phyloP scores from a whole-genome alignment of 148 eudicot species.

The Spergularia marina region DNA sequence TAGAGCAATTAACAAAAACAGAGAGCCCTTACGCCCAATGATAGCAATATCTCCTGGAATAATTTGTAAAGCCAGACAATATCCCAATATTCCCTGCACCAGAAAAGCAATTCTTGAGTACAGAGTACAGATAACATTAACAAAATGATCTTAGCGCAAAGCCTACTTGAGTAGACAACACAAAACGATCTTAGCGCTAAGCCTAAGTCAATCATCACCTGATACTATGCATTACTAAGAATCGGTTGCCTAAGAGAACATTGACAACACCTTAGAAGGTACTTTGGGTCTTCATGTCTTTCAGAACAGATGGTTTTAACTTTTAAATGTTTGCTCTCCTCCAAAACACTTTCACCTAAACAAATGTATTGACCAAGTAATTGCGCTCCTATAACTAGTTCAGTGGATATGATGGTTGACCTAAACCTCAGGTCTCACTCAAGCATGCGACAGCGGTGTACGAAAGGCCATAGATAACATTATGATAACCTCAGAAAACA shows the following conservation, averaged over 20 bases:
- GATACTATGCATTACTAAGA: no score
- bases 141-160: not conserved
- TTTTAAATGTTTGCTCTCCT: not conserved
- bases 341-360: not conserved
- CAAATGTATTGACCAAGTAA: not conserved
- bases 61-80: slow-evolving; percentile 74
- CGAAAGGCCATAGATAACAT: no score
- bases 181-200: not conserved
- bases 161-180: not conserved
- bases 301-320: no score
- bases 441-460: no score
- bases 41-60: slow-evolving; percentile 47
- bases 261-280: no score
- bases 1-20: not conserved
- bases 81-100: slow-evolving; percentile 61
- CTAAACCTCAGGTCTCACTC: no score
- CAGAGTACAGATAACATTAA: slow-evolving; percentile 4
- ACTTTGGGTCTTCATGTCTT: no score
- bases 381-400: not conserved
- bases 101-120: slow-evolving; percentile 11
- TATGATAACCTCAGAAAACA: no score
- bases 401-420: no score
- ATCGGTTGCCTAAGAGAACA: no score
- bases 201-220: no score
- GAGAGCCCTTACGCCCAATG: slow-evolving; percentile 69